Evolutionary conservation across 1,284 basidiomycete species (phyloP).

Genomic region (Neonothopanus nambi): DNA sequence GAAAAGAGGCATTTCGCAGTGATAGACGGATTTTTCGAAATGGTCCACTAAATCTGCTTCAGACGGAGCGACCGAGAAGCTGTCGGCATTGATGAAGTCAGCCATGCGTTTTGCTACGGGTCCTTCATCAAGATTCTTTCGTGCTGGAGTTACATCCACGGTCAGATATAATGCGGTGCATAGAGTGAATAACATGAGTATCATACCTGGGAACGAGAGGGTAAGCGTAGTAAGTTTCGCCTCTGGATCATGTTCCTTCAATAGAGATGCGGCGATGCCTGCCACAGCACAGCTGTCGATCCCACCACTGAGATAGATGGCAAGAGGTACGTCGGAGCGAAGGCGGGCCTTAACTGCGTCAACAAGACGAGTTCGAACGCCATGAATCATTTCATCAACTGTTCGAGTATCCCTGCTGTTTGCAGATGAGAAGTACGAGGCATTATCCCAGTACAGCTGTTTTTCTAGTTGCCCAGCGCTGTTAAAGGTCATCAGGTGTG

Average conservation of each 20-base stretch:
- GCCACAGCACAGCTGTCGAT: conserved; percentile 22
- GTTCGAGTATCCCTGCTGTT: conserved; percentile 1
- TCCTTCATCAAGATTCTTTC: conserved; percentile 13
- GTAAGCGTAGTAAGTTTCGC: conserved; percentile 14
- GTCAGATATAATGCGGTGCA: neutral
- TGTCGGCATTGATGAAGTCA: conserved; percentile 16
- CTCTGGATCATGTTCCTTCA: conserved; percentile 14
- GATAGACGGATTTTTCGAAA: conserved; percentile 19
- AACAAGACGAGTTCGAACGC: conserved; percentile 11
- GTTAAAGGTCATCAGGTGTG: conserved; percentile 7
- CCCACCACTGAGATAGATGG: conserved; percentile 22
- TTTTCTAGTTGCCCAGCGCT: conserved; percentile 11
- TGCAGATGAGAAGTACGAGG: neutral
- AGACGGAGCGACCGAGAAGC: conserved; percentile 14
- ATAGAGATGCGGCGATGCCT: conserved; percentile 17
- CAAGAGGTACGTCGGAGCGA: conserved; percentile 16
- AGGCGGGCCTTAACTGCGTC: conserved; percentile 16
- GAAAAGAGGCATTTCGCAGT: conserved; percentile 16
- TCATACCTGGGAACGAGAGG: conserved; percentile 14
- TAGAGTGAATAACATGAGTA: neutral
- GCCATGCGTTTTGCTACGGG: conserved; percentile 19
- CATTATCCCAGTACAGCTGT: conserved; percentile 16
- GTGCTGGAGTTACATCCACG: neutral
- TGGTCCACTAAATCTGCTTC: conserved; percentile 18
- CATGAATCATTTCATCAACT: conserved; percentile 15